These are phyloP conservation scores for Marasmius tenuissimus DNA, from an alignment of 1,284 basidiomycete species.

Conservation along the genomic window DNA sequence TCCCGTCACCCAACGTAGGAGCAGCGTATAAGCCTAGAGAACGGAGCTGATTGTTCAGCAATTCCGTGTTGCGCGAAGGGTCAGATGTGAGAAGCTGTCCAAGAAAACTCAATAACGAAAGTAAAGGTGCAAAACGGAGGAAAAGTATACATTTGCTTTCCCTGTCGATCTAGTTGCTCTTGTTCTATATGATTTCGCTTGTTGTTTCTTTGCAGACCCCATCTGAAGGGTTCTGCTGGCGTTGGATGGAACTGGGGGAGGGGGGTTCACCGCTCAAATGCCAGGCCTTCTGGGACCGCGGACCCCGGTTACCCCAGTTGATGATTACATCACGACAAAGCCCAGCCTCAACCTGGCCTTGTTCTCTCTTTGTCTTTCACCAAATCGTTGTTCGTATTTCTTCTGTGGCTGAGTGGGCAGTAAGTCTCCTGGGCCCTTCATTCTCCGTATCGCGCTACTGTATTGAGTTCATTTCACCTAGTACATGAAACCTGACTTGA, in stretches of 20 bases:
- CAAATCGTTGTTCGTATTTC: no score
- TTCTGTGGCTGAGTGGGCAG: no score
- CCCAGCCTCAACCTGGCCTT: no score
- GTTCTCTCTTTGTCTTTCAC: no score
- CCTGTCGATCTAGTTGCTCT: constrained; percentile 15
- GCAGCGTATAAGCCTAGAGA: constrained; percentile 78
- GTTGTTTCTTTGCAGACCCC: constrained; percentile 15
- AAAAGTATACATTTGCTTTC: constrained; percentile 12
- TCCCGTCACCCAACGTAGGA: constrained; percentile 80
- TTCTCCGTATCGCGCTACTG: no score
- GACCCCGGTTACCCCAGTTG: no score
- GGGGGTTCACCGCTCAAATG: not conserved
- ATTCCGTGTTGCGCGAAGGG: constrained; percentile 62
- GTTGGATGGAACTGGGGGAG: not conserved
- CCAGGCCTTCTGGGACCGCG: no score
- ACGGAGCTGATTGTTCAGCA: constrained; percentile 68
- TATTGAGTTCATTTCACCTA: no score
- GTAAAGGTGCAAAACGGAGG: not conserved
- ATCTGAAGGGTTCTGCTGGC: not conserved
- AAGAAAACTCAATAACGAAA: constrained; percentile 8
- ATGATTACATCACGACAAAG: no score
- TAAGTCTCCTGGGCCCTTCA: no score
- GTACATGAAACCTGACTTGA: no score
- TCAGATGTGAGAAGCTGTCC: constrained; percentile 54
- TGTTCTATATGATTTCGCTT: constrained; percentile 14